Conservation (phyloP, 2,329 filamentous ascomycete genomes). For the Xylaria sp. region DNA sequence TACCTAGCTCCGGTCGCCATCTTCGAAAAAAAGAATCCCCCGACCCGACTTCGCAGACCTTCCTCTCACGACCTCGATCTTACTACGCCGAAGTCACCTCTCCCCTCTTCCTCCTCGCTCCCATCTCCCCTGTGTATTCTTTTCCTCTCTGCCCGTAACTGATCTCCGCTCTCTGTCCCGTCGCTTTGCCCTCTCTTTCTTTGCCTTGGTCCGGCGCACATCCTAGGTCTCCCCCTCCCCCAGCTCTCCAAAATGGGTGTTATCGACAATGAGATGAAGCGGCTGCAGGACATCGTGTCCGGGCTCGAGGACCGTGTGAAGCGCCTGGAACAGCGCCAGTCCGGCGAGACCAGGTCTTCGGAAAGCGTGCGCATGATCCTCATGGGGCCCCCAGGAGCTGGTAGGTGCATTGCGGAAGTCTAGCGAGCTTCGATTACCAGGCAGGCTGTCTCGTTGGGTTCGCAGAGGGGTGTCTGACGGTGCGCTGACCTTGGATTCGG, state of each 20-base stretch:
- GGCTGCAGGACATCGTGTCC: conserved; percentile 81
- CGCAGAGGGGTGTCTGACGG: conserved; percentile 7
- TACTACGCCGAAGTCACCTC: conserved; percentile 3
- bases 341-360: conserved; percentile 56
- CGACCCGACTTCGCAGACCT: conserved; percentile 32
- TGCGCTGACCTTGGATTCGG: conserved; percentile 23
- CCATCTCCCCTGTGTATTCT: not conserved
- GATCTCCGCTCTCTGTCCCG: conserved; percentile 27
- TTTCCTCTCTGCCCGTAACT: conserved; percentile 8
- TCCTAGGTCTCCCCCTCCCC: too few species aligned
- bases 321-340: conserved; percentile 77
- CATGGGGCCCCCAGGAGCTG: conserved; percentile 95
- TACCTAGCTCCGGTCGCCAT: conserved; percentile 1
- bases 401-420: conserved; percentile 57
- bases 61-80: not conserved
- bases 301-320: conserved; percentile 85
- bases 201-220: conserved; percentile 33
- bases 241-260: conserved; percentile 71
- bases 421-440: not conserved
- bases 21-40: conserved; percentile 24
- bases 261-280: conserved; percentile 81
- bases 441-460: too few species aligned
- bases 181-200: conserved; percentile 12
- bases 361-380: conserved; percentile 91
- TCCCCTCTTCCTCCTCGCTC: conserved; percentile 14